Evolutionary conservation across 192 early-diverging fungal genomes (phyloP), one percentile per base, ranked within the genome.

Genomic region (Coemansia sp.): DNA sequence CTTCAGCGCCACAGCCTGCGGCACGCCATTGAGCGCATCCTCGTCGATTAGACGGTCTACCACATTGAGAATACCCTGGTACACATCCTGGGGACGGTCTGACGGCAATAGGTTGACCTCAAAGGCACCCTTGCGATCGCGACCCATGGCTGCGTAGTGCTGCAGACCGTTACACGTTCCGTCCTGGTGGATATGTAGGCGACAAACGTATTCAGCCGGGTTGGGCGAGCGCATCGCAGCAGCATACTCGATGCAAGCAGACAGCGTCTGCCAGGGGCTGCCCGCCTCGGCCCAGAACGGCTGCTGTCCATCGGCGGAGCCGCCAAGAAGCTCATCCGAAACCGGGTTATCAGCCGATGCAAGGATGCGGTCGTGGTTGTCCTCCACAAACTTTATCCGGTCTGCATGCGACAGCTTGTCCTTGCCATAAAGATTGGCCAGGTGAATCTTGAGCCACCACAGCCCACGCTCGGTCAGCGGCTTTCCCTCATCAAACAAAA

Each of bases 131-230:
- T 81, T 79, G 25, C 77, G 66, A 63, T 99, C 96, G 55, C 93
- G 91, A 42, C 94, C 94, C 48, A 99, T 74, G 2, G 96, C 94
- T 3, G 96, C 96, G 62, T 97, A 97, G 76, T 99, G 96, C 80
- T 99, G 96, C 50, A 99, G 76, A 9, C 96, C 96, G 53, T 97
- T 97, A 72, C 96, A 99, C 0, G 93, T 94, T 23, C 94, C 96
- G 64, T 99, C 96, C 64, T 95, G 94, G 67, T 98, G 95, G 14
- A 98, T 79, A 9, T 92, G 94, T 38, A 96, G 64, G 11, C 79
- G 64, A 39, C 86, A 91, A 32, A 78, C 58, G 53, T 82, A 95
- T 24, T 67, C 64, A 18, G 76, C 72, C 0, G 95, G 93, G 17
- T 92, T 64, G 5, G 83, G 78, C 40, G 83, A 87, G 20, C 83